Base-by-base conservation (phyloP, 768 basidiomycete species). In the Panaeolus papilionaceus region DNA sequence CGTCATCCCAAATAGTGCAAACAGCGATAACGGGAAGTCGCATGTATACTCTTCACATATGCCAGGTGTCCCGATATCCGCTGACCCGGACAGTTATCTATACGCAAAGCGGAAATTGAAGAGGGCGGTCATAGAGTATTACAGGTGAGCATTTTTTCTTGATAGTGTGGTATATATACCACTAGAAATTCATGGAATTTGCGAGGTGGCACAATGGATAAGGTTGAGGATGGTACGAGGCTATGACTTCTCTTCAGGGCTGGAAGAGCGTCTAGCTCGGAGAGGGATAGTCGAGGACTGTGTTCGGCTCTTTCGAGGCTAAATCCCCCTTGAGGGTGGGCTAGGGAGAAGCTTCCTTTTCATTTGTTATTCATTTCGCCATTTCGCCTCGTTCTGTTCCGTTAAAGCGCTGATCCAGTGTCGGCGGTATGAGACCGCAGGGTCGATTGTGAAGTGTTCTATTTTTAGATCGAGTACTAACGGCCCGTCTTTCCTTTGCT, bases 31-130 rank as follows among this genome's bases (percentile, higher is more conserved):
- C 16, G 54, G 54, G 10, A 58, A 58, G 54, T 58, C 54, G 54
- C 54, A 58, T 26, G 42, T 44, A 6, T 49, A 42, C 16, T 42
- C 9, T 26, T 23, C 65, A n/a, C 16, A 28, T 69, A 37, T 58
- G 5, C 28, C 54, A 4, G 10, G 28, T 23, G 26, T 58, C 0
- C 66, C 72, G 4, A 70, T 78, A 20, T 76, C 79, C 26, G 66
- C 83, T 79, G 87, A 91, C 72, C 94, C 93, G 0, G 92, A 92
- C 54, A 88, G 91, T 65, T 99, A 98, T 78, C 81, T 88, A 45
- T 81, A 88, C 45, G 96, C 96, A n/a, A 94, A 92, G 79, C 89
- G 89, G 76, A 89, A 88, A 73, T 83, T 99, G 54, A 93, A 93
- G 77, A 89, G 88, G 68, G 98, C 97, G 1, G 84, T 93, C 0